These are phyloP conservation scores for Fomitopsis palustris DNA, from an alignment of 1,284 basidiomycete genomes.

Conservation along the genomic window DNA sequence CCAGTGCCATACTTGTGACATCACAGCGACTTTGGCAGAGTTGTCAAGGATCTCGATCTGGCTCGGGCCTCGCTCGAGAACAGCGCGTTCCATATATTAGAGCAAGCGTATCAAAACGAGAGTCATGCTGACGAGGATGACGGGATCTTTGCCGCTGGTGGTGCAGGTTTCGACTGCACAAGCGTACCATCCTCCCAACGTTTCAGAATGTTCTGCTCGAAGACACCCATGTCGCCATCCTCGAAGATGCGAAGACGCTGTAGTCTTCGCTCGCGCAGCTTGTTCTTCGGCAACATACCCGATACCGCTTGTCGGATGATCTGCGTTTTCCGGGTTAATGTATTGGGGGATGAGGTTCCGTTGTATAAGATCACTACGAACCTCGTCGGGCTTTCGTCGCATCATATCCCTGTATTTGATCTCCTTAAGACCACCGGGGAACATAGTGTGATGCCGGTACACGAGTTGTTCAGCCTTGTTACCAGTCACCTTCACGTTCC, in stretches of 20 bases:
- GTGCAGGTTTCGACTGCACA: slow-evolving; percentile 3
- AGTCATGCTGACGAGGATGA: not conserved
- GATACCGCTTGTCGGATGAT: slow-evolving; percentile 94
- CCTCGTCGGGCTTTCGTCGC: slow-evolving; percentile 87
- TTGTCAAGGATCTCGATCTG: too few relatives aligned
- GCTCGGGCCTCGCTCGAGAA: not conserved
- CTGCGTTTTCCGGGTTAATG: slow-evolving; percentile 40
- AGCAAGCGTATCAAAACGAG: not conserved
- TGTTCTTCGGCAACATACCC: slow-evolving; percentile 97
- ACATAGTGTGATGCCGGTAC: slow-evolving; percentile 92
- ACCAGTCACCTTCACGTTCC: slow-evolving; percentile 85
- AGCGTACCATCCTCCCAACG: slow-evolving; percentile 77
- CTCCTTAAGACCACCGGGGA: slow-evolving; percentile 91
- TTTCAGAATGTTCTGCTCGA: slow-evolving; percentile 65
- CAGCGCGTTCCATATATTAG: not conserved
- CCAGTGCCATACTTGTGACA: too few relatives aligned
- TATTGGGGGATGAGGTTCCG: not conserved
- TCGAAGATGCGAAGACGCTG: slow-evolving; percentile 86
- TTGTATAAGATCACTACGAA: slow-evolving; percentile 37
- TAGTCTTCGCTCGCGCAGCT: slow-evolving; percentile 80
- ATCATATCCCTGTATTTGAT: slow-evolving; percentile 82
- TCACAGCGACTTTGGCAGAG: too few relatives aligned
- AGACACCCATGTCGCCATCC: slow-evolving; percentile 65
- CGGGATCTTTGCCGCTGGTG: not conserved
- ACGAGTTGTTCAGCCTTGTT: slow-evolving; percentile 86